Base-by-base conservation (phyloP, 768 basidiomycete genomes). In the Leccinum subgranulosum region DNA sequence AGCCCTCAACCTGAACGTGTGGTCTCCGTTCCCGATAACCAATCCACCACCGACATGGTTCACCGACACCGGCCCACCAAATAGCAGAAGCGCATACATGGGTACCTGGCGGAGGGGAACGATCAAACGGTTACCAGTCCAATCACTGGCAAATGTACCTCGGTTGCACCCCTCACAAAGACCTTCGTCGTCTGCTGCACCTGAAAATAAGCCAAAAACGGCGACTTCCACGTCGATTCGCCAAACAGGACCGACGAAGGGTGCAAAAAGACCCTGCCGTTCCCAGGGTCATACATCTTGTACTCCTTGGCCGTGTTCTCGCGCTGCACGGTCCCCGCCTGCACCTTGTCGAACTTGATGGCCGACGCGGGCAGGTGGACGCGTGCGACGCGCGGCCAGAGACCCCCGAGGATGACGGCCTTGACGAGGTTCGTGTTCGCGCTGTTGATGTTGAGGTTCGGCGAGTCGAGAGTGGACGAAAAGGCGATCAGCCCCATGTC, bases 261-360 rank as follows among this genome's bases (percentile, higher is more conserved):
- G 68, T 96, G 94, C 23, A 92, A 69, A 74, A 93, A 94, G 7
- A 92, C 87, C 9, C 91, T 77, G 49, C 76, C 75, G 59, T 78
- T 79, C 31, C 68, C 67, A 51, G 88, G 70, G 68, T 96, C 94
- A 62, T 81, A 90, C 60, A 94, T 80, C 70, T 87, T 87, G 79
- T 87, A 90, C 67, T 97, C 92, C 58, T 84, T 84, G 21, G 93
- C 92, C 36, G 82, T 82, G 64, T 92, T 90, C 59, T 94, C 92
- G 43, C 92, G 86, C 64, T 88, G 88, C 10, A 96, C 78, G 0
- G 92, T 84, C 2, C 95, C 95, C 6, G 84, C 84, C 60, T 90
- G 87, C 1, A 94, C 82, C 65, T 87, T 84, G 74, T 95, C 91
- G 67, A 92, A 98, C 69, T 89, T 90, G 67, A 88, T 83, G 9